Evolutionary conservation across 768 basidiomycete species (phyloP).

Genomic region (Amanita rimosa): DNA sequence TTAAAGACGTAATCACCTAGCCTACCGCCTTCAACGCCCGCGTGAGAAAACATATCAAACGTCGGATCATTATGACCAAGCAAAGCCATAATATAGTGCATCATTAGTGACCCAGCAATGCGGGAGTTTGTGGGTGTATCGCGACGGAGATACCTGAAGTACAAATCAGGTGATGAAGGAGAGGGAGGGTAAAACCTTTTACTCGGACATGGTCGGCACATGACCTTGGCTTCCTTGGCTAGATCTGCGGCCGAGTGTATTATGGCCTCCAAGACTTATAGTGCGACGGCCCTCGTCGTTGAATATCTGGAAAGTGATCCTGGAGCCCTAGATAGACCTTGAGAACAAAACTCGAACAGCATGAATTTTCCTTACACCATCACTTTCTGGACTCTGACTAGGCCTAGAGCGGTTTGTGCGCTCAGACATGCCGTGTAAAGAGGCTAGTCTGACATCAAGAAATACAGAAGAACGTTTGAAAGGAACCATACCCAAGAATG

Average conservation of each 20-base stretch:
- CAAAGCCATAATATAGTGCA: conserved; percentile 61
- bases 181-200: conserved; percentile 11
- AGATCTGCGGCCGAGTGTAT: conserved; percentile 9
- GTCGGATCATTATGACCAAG: conserved; percentile 40
- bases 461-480: not conserved
- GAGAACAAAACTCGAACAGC: not conserved
- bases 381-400: not conserved
- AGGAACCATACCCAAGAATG: conserved; percentile 34
- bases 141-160: conserved; percentile 24
- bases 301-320: conserved; percentile 5
- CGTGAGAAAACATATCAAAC: conserved; percentile 28
- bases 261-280: conserved; percentile 3
- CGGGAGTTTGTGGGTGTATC: conserved; percentile 17
- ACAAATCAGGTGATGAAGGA: conserved; percentile 4
- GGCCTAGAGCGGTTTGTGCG: not conserved
- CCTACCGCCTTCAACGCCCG: conserved; percentile 36
- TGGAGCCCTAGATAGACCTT: not conserved
- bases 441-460: conserved; percentile 5
- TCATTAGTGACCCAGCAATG: conserved; percentile 55
- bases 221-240: conserved; percentile 12
- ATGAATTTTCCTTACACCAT: not conserved
- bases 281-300: conserved; percentile 5
- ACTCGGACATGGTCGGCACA: conserved; percentile 46
- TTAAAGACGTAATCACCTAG: conserved; percentile 91
- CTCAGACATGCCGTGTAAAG: conserved; percentile 9